A percentile compares a stretch with the other conserved stretches of the same genome.
Evolutionary conservation across 441 rosid species (phyloP).

Genomic region (Geranium incanum): DNA sequence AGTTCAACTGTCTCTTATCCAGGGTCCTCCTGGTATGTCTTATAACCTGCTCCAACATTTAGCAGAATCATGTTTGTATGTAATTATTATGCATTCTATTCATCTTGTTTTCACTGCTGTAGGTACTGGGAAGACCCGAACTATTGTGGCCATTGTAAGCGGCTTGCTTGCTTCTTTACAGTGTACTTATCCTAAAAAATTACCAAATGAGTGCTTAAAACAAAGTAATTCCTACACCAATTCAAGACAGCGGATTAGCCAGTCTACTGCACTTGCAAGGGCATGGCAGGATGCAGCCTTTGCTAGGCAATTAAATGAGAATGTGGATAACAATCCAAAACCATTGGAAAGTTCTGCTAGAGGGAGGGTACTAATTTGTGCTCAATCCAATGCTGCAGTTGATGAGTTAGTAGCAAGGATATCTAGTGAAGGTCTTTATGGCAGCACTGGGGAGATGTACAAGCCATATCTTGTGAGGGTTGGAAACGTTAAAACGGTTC

Average conservation of each 20-base stretch:
- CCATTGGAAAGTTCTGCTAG: constrained; percentile 41
- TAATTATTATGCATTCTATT: constrained; percentile 8
- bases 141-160: constrained; percentile 90
- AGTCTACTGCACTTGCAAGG: constrained; percentile 71
- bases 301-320: constrained; percentile 70
- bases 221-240: constrained; percentile 34
- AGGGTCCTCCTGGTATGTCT: constrained; percentile 95
- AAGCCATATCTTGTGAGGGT: constrained; percentile 96
- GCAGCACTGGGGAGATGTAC: constrained; percentile 81
- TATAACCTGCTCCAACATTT: constrained; percentile 10
- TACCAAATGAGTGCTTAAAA: constrained; percentile 30
- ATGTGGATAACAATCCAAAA: constrained; percentile 39
- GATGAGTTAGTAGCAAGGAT: constrained; percentile 95
- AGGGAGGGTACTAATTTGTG: constrained; percentile 90
- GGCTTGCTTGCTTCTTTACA: constrained; percentile 64
- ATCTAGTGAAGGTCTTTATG: constrained; percentile 70
- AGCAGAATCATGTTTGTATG: constrained; percentile 14
- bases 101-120: constrained; percentile 14
- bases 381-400: constrained; percentile 99
- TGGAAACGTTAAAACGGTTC: constrained; percentile 89
- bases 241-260: constrained; percentile 51
- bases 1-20: constrained; percentile 80
- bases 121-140: constrained; percentile 99
- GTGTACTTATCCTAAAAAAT: constrained; percentile 30
- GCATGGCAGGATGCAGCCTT: constrained; percentile 99